phyloP scores from a whole-genome alignment of 1,139 yeast species.

The Diutina catenulata region DNA sequence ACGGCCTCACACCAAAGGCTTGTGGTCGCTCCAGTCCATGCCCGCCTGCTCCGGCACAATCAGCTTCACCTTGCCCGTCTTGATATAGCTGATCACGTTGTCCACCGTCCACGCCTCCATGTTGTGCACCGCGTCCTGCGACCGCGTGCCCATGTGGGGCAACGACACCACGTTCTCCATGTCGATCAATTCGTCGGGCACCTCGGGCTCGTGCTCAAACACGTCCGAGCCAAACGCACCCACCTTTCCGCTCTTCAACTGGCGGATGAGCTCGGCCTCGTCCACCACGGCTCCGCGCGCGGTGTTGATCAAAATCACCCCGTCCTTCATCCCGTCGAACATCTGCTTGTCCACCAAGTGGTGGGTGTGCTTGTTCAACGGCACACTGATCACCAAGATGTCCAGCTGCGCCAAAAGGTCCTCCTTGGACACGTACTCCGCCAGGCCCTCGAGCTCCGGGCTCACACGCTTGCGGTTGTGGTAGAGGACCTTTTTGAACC shows the following conservation, averaged over 20 bases:
- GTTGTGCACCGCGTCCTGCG: constrained; percentile 42
- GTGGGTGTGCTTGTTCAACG: constrained; percentile 45
- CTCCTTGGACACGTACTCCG: constrained; percentile 46
- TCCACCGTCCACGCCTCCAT: constrained; percentile 47
- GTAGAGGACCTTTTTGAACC: constrained; percentile 47
- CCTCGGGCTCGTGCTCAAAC: constrained; percentile 71
- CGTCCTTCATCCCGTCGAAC: constrained; percentile 49
- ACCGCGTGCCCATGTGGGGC: constrained; percentile 80
- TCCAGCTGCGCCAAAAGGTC: constrained; percentile 44
- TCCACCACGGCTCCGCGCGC: constrained; percentile 71
- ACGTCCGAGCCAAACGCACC: constrained; percentile 76
- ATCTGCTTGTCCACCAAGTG: constrained; percentile 45
- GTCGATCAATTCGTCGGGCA: constrained; percentile 42
- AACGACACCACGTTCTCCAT: constrained; percentile 50
- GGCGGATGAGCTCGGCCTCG: constrained; percentile 48
- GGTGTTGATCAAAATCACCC: constrained; percentile 54
- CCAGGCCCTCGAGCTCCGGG: constrained; percentile 43
- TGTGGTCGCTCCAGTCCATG: constrained; percentile 9
- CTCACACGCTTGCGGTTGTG: constrained; percentile 45
- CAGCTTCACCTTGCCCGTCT: constrained; percentile 50
- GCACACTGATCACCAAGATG: constrained; percentile 50
- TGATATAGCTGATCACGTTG: constrained; percentile 30
- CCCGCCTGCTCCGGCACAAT: constrained; percentile 55
- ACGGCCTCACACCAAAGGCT: constrained; percentile 6
- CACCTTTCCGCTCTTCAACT: constrained; percentile 58